phyloP scores from a whole-genome alignment of 176 grass and related monocot species.

The Lolium multiflorum region DNA sequence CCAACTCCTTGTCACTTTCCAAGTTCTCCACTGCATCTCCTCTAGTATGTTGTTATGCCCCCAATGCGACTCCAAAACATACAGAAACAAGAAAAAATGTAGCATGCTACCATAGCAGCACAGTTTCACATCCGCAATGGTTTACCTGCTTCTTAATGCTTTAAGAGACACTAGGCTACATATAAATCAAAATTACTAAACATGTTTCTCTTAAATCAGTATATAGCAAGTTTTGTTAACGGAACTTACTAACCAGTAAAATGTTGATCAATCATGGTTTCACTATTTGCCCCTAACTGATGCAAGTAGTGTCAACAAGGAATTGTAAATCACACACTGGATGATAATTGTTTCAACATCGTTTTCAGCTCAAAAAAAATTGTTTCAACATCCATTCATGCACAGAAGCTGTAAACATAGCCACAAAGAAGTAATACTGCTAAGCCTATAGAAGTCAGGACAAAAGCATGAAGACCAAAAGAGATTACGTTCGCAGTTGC shows the following conservation, averaged over 20 bases:
- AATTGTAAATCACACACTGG: background rate
- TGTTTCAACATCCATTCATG: background rate
- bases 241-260: constrained; percentile 2
- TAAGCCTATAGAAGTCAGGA: background rate
- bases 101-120: background rate
- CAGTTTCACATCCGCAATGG: constrained; percentile 2
- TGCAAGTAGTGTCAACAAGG: constrained; percentile 28
- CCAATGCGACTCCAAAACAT: background rate
- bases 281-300: constrained; percentile 23
- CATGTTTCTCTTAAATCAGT: background rate
- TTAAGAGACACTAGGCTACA: constrained; percentile 5
- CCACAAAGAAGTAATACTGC: constrained; percentile 1
- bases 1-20: background rate
- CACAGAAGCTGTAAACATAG: constrained; percentile 10
- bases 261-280: constrained; percentile 33
- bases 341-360: constrained; percentile 19
- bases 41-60: constrained; percentile 7
- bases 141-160: constrained; percentile 7
- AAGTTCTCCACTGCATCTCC: background rate
- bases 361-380: no score
- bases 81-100: background rate
- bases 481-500: constrained; percentile 76
- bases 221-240: constrained; percentile 5
- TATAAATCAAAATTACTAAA: constrained; percentile 4
- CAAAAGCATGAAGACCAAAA: constrained; percentile 32